phyloP scores from a whole-genome alignment of 1,284 basidiomycete species.

The Rhodotorula sp. region DNA sequence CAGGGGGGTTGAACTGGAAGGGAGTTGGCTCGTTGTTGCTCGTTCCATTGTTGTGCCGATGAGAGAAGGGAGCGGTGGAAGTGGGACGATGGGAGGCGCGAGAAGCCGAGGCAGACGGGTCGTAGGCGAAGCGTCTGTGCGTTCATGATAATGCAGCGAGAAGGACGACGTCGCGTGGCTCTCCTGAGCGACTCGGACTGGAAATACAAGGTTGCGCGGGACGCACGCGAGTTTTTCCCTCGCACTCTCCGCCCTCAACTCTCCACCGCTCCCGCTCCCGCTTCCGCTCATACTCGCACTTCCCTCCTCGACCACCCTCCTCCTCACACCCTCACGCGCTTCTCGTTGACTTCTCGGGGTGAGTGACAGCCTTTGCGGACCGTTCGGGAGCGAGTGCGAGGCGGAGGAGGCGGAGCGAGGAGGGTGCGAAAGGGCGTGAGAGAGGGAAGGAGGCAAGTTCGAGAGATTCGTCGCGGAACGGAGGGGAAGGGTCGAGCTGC shows the following conservation, averaged over 20 bases:
- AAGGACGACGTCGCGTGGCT: no score
- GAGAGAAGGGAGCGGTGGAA: no score
- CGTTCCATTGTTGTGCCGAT: no score
- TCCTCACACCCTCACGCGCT: neutral
- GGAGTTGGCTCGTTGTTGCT: no score
- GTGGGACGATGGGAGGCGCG: neutral
- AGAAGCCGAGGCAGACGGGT: neutral
- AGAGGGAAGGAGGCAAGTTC: neutral
- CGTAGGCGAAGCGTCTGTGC: conserved; percentile 8
- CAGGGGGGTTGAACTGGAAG: no score
- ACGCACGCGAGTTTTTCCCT: conserved; percentile 8
- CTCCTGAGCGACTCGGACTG: no score
- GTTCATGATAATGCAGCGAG: no score
- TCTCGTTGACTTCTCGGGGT: neutral
- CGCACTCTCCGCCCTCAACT: neutral
- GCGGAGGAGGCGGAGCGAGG: conserved; percentile 28
- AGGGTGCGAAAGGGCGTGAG: neutral
- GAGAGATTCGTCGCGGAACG: neutral
- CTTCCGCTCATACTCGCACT: neutral
- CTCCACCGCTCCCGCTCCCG: neutral
- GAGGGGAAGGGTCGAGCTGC: neutral
- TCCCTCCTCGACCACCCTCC: neutral
- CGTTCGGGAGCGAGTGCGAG: no score
- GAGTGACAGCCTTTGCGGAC: conserved; percentile 5
- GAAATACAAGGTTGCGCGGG: no score